Evolutionary conservation across 176 grass and related monocot species (phyloP).

Genomic region (Oryza punctata): DNA sequence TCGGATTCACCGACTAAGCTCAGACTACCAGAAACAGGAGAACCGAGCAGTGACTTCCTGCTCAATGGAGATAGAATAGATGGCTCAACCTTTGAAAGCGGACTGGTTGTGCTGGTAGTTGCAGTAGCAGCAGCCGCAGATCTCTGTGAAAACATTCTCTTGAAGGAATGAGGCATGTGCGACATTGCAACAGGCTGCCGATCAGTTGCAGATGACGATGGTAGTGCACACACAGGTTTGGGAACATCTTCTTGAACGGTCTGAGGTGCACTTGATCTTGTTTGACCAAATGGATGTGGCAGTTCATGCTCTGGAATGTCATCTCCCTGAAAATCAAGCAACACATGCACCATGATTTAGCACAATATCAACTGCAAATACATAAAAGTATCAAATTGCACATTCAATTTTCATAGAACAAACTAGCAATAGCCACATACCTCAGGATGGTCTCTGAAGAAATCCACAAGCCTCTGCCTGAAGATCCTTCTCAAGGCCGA

Average conservation of each 20-base stretch:
- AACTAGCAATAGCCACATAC: slow-evolving; percentile 30
- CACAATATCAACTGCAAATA: background rate
- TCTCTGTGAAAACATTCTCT: slow-evolving; percentile 63
- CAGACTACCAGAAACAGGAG: slow-evolving; percentile 12
- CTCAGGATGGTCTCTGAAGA: slow-evolving; percentile 71
- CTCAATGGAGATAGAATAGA: slow-evolving; percentile 25
- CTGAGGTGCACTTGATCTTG: slow-evolving; percentile 22
- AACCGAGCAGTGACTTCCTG: slow-evolving; percentile 12
- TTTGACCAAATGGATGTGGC: slow-evolving; percentile 67
- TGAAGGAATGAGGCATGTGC: slow-evolving; percentile 66
- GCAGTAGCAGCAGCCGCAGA: background rate
- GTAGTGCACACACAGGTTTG: background rate
- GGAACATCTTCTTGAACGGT: slow-evolving; percentile 11
- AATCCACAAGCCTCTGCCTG: slow-evolving; percentile 75
- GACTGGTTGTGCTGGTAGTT: slow-evolving; percentile 7
- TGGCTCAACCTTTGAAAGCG: background rate
- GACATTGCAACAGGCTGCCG: slow-evolving; percentile 48
- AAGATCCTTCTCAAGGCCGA: slow-evolving; percentile 64
- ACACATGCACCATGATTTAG: background rate
- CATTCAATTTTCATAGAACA: too few species aligned
- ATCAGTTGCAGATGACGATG: background rate
- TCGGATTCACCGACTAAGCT: background rate
- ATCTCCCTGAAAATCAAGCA: slow-evolving; percentile 60
- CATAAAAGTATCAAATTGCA: background rate
- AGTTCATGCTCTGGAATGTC: slow-evolving; percentile 73